A percentile compares a stretch with the other conserved stretches of the same genome.
These are phyloP conservation scores for Fraxinus paxiana DNA, from an alignment of 305 asterid species.

Conservation along the genomic window DNA sequence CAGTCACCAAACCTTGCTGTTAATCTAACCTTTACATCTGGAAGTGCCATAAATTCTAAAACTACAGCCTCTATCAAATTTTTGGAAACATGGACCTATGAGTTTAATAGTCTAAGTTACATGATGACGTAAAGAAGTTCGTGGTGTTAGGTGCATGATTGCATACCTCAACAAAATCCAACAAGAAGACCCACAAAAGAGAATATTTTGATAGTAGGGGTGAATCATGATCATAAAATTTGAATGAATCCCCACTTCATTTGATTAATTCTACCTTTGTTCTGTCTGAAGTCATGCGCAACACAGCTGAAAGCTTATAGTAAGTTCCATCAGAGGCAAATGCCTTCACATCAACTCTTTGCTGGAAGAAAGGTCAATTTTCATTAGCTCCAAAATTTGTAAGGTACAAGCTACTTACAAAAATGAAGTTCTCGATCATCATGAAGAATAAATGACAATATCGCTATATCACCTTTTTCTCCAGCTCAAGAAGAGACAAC, in stretches of 20 bases:
- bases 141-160: not conserved
- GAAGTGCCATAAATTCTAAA: not conserved
- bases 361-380: constrained; percentile 52
- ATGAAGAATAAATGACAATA: constrained; percentile 9
- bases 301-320: constrained; percentile 87
- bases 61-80: not conserved
- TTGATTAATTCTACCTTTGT: constrained; percentile 64
- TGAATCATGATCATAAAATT: constrained; percentile 7
- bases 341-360: constrained; percentile 86
- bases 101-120: not conserved
- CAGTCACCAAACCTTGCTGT: not conserved
- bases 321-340: constrained; percentile 69
- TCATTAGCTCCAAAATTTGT: constrained; percentile 8
- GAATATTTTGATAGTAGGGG: not conserved
- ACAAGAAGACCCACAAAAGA: not conserved
- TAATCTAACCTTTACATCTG: not conserved
- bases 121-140: not conserved
- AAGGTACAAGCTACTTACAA: not conserved
- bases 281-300: constrained; percentile 98
- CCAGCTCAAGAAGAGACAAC: constrained; percentile 93
- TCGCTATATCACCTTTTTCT: constrained; percentile 73
- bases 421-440: constrained; percentile 18
- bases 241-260: constrained; percentile 3
- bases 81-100: not conserved
- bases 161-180: constrained; percentile 13